Conservation (phyloP, 2,329 filamentous ascomycete genomes). For the Arthrobotrys sphaeroides region DNA sequence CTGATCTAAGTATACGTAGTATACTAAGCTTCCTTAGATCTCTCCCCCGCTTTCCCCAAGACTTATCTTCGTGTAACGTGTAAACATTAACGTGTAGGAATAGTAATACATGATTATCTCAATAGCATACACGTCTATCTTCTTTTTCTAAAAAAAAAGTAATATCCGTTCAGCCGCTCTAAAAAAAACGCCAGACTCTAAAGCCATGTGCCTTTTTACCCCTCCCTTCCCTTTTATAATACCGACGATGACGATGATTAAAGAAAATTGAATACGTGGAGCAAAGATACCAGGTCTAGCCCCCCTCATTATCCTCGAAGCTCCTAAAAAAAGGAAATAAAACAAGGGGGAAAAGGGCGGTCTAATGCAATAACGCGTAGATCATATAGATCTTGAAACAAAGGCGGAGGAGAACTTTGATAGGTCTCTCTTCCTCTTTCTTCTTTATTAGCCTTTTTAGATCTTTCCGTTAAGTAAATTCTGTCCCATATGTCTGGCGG, state of each 20-base stretch:
- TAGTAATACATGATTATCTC: slow-evolving; percentile 28
- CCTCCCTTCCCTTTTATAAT: not conserved
- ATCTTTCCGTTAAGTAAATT: slow-evolving; percentile 79
- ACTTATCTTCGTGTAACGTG: slow-evolving; percentile 32
- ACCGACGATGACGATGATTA: not conserved
- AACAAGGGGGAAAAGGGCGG: not conserved
- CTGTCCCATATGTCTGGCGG: slow-evolving; percentile 76
- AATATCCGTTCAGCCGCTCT: slow-evolving; percentile 6
- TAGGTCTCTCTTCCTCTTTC: not conserved
- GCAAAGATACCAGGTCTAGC: slow-evolving; percentile 15
- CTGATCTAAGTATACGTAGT: no score
- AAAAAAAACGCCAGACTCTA: slow-evolving; percentile 1
- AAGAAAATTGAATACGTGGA: slow-evolving; percentile 30
- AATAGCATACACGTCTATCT: not conserved
- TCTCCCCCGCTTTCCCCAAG: not conserved
- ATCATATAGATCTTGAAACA: slow-evolving; percentile 13
- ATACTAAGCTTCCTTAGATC: not conserved
- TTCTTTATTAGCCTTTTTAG: slow-evolving; percentile 61
- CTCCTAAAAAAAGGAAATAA: not conserved
- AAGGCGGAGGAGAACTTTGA: no score
- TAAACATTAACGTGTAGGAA: no score
- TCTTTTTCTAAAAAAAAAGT: not conserved
- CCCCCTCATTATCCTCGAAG: not conserved
- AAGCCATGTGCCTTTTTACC: not conserved
- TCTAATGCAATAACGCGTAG: slow-evolving; percentile 17